phyloP scores from a whole-genome alignment of 345 rosid species.

The Brassica nigra region DNA sequence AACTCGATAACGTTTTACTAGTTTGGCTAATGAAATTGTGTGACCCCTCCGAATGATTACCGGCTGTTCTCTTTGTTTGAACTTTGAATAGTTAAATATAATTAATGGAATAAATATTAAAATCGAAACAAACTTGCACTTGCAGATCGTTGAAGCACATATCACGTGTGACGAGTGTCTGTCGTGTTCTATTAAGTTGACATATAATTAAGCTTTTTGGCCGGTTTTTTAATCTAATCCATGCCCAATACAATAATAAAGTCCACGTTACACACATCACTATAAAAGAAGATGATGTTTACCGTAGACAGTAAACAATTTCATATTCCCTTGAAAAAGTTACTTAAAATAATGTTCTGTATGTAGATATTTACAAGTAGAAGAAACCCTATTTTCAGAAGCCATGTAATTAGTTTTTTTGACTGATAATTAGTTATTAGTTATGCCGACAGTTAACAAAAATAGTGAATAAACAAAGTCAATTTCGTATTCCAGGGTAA shows the following conservation, averaged over 20 bases:
- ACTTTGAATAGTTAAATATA: not conserved
- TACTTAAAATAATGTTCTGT: not conserved
- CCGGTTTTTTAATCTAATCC: not conserved
- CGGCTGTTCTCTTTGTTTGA: not conserved
- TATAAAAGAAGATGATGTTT: not conserved
- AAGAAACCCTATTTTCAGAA: conserved; percentile 6
- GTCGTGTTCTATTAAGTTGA: conserved; percentile 5
- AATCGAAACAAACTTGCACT: conserved; percentile 26
- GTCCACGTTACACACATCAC: not conserved
- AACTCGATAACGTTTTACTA: not conserved
- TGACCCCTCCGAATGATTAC: conserved; percentile 32
- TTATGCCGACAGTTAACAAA: conserved; percentile 27
- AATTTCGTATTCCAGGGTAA: conserved; percentile 12
- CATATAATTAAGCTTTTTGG: not conserved
- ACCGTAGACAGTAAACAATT: not conserved
- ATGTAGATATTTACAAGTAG: not conserved
- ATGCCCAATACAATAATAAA: not conserved
- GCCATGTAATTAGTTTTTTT: not conserved
- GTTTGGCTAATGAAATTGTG: not conserved
- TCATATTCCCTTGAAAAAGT: not conserved
- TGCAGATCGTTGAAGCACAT: conserved; percentile 17
- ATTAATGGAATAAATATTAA: not conserved
- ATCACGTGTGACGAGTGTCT: conserved; percentile 21
- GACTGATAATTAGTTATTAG: not conserved
- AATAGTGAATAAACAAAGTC: conserved; percentile 20